Evolutionary conservation across 2,329 filamentous ascomycete species (phyloP).

Genomic region (Fusarium neocosmosporiellum): DNA sequence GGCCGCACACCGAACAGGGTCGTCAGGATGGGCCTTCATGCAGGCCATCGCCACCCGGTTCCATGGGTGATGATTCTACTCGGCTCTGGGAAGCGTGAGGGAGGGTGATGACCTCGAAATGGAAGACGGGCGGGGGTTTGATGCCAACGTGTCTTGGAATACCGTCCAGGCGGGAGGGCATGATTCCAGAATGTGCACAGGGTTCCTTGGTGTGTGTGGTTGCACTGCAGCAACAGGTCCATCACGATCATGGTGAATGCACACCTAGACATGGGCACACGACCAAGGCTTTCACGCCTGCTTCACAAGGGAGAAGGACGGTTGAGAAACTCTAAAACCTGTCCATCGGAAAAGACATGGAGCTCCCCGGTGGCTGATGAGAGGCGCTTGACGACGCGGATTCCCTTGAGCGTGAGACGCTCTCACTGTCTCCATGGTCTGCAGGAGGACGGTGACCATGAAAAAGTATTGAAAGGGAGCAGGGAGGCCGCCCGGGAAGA

Average conservation of each 20-base stretch:
- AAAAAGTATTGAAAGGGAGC: background rate
- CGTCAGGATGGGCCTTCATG: background rate
- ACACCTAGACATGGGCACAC: slow-evolving; percentile 1
- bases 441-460: slow-evolving; percentile 13
- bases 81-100: background rate
- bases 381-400: background rate
- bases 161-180: slow-evolving; percentile 16
- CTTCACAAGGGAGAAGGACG: background rate
- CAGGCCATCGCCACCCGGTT: background rate
- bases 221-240: slow-evolving; percentile 20
- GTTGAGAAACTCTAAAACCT: background rate
- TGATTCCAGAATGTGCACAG: background rate
- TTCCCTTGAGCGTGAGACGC: background rate
- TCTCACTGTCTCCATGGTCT: background rate
- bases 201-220: slow-evolving; percentile 8
- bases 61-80: background rate
- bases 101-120: slow-evolving; percentile 10
- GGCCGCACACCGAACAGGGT: background rate
- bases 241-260: background rate
- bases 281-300: background rate
- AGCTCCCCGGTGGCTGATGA: background rate
- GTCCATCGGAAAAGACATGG: background rate
- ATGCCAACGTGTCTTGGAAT: slow-evolving; percentile 14
- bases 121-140: background rate
- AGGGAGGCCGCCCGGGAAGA: slow-evolving; percentile 8